Evolutionary conservation across 129 eudicot species (phyloP), one percentile per base, ranked within the genome.

Genomic region (Pulicaria dysenterica): DNA sequence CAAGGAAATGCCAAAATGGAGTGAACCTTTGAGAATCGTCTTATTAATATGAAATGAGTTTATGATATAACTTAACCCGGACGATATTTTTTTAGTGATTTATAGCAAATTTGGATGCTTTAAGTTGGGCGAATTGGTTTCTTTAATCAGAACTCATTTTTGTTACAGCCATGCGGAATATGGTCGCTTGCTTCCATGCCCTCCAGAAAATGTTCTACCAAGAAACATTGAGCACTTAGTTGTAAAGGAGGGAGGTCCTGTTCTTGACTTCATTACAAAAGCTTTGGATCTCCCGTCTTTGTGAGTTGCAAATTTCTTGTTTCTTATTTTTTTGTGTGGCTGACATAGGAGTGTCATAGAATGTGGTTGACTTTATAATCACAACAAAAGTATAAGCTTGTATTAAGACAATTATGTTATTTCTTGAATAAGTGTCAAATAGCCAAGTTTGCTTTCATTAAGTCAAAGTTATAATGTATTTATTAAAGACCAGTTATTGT

Each of bases 161-260:
- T 41, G 11, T 14, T 63, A 7, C 15, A 5, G 19, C 49, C 72
- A 77, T 53, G 78, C 73, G 58, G 80, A 79, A 53, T 92, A 86
- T 67, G 72, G 68, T 36, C 96, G 97, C 46, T 76, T 92, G 73
- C 87, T 91, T 58, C 97, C 96, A 46, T 91, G 97, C 83, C 96
- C 96, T 59, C 39, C 84, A 8, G 71, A 81, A 71, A 79, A 81
- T 79, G 66, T 77, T 44, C 89, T 88, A 47, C 89, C 89, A 42
- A 91, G 91, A 64, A 86, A 94, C 78, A 82, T 92, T 48, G 91
- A 89, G 49, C 96, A 92, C 85, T 77, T 92, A 56, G 96, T 89
- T 81, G 97, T 89, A 68, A 67, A 59, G 72, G 83, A 86, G 73
- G 97, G 82, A 71, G 97, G 94, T 19, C 77, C 87, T 61, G 83